phyloP scores from a whole-genome alignment of 2,329 filamentous ascomycete genomes.

The Hypoxylon sp. region DNA sequence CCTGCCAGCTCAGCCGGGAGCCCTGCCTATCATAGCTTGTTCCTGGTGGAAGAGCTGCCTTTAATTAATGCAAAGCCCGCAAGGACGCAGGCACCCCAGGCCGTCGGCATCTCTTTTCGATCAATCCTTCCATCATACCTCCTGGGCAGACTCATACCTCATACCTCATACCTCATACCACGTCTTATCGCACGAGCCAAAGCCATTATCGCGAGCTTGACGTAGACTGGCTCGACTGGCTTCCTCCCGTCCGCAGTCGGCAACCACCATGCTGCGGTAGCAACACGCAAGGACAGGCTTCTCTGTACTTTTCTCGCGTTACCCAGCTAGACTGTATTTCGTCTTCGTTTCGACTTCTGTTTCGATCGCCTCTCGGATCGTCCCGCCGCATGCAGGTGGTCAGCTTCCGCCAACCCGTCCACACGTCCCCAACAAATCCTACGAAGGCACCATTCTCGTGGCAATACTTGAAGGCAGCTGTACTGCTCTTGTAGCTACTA shows the following conservation, averaged over 20 bases:
- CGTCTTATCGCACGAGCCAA: conserved; percentile 17
- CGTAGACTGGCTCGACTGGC: background rate
- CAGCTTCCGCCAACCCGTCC: conserved; percentile 11
- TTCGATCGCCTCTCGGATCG: conserved; percentile 24
- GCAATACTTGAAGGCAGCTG: conserved; percentile 7
- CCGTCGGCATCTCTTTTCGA: conserved; percentile 9
- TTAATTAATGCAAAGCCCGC: conserved; percentile 3
- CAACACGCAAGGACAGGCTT: conserved; percentile 4
- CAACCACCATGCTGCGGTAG: conserved; percentile 35
- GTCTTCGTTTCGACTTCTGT: conserved; percentile 21
- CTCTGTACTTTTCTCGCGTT: conserved; percentile 19
- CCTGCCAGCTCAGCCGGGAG: background rate
- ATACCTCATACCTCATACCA: background rate
- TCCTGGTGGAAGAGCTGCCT: conserved; percentile 21
- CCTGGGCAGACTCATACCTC: background rate
- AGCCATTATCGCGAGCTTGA: conserved; percentile 9
- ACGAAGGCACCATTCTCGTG: background rate
- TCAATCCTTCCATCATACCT: background rate
- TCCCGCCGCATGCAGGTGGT: conserved; percentile 3
- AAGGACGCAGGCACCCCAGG: background rate
- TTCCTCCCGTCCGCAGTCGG: conserved; percentile 1
- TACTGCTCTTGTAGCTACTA: background rate
- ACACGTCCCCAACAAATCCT: conserved; percentile 7
- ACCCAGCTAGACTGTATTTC: conserved; percentile 15
- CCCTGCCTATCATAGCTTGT: conserved; percentile 30